Conservation (phyloP, 1,284 basidiomycete genomes). For the Schizophyllum amplum region DNA sequence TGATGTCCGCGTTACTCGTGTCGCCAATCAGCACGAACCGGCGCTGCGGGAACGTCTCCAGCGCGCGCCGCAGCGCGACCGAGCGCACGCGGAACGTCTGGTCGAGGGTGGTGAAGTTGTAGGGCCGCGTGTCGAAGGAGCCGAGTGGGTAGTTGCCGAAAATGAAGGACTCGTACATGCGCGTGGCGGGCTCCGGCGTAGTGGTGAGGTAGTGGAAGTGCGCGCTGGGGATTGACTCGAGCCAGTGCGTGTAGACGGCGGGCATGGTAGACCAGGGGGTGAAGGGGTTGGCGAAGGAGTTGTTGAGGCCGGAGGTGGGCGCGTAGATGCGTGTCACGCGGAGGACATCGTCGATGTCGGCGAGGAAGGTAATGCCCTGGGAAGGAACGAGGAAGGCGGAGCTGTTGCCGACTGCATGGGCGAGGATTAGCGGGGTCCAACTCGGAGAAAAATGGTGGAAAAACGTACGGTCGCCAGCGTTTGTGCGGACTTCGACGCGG, state of each 20-base stretch:
- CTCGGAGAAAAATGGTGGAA: conserved; percentile 3
- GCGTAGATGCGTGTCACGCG: conserved; percentile 25
- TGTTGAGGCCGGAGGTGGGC: conserved; percentile 22
- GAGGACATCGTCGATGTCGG: conserved; percentile 26
- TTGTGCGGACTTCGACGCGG: background rate
- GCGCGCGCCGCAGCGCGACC: conserved; percentile 20
- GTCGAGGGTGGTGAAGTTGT: conserved; percentile 22
- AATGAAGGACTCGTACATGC: conserved; percentile 23
- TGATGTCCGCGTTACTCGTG: conserved; percentile 22
- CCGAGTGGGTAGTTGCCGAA: conserved; percentile 23
- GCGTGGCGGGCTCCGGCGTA: conserved; percentile 23
- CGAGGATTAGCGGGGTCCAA: no score
- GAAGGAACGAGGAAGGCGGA: conserved; percentile 22
- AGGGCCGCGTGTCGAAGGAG: conserved; percentile 24
- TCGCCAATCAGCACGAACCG: conserved; percentile 24
- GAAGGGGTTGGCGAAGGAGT: conserved; percentile 24
- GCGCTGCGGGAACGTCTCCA: conserved; percentile 23
- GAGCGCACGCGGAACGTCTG: conserved; percentile 21
- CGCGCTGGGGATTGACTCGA: conserved; percentile 15
- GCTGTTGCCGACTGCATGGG: conserved; percentile 16
- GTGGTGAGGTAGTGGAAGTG: conserved; percentile 27
- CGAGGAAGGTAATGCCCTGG: conserved; percentile 21
- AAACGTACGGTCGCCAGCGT: background rate
- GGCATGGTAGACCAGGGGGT: conserved; percentile 22
- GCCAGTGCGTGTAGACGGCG: conserved; percentile 21